Evolutionary conservation across 2,329 filamentous ascomycete genomes (phyloP), one percentile per base, ranked within the genome.

Genomic region (Dactylonectria macrodidyma): DNA sequence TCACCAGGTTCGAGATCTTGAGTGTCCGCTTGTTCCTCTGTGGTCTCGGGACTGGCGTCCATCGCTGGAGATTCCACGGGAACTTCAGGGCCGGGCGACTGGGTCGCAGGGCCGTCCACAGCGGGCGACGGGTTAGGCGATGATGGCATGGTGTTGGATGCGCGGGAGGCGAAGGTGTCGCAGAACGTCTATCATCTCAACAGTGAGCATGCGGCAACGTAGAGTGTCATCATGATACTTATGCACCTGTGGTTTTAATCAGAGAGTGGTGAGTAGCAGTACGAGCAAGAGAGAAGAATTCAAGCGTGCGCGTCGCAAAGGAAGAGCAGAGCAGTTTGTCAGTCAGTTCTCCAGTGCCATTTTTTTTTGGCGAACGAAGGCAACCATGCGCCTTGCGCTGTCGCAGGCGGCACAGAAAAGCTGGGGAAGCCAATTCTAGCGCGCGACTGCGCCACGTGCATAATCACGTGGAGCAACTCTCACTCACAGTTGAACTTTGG

Each of bases 181-280:
- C 70, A 67, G 62, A 71, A 68, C 67, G 71, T 75, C 72, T 76
- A 77, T 78, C 78, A 79, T 80, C 74, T 78, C 75, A 80, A 77
- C 74, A 73, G 80, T 81, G 80, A 81, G 80, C 77, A 75, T 80
- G 73, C 75, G 77, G 77, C 75, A 80, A 74, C 65, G 68, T 65
- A 72, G 66, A 73, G 63, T 71, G 73, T 75, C 74, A 75, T 79
- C 71, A 66, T 81, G 78, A 81, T 80, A 80, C 79, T 78, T 79
- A 80, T 80, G 80, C 79, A 81, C 80, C 80, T 81, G 71, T 76
- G 66, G 69, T 67, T 78, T 78, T 77, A 77, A 73, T 30, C 71
- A 76, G 68, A 71, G 56, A 55, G 59, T 65, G 41, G 50, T 67
- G 56, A 59, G 55, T 56, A 51, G 55, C 59, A 51, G 57, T 65